Evolutionary conservation across 768 basidiomycete species (phyloP).

Genomic region (Russula lepida): DNA sequence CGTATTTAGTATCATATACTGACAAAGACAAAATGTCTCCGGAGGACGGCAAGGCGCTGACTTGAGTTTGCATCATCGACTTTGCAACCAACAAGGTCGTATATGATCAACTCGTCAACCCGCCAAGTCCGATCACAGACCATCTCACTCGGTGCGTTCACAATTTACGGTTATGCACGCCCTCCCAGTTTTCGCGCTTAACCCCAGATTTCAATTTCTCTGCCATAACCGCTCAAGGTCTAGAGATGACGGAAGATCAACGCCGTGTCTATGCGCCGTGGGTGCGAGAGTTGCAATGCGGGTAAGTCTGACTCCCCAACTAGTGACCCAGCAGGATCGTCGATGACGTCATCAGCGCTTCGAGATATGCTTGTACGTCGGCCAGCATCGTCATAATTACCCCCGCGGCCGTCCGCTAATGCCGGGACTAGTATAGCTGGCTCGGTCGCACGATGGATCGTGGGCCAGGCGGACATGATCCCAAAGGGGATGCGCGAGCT

Average conservation of each 20-base stretch:
- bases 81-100: slow-evolving; percentile 60
- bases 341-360: slow-evolving; percentile 51
- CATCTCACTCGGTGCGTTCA: slow-evolving; percentile 76
- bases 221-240: slow-evolving; percentile 75
- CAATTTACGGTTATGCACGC: not conserved
- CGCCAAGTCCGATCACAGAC: slow-evolving; percentile 67
- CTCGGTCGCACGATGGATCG: slow-evolving; percentile 74
- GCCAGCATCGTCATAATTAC: slow-evolving; percentile 93
- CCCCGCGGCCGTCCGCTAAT: slow-evolving; percentile 90
- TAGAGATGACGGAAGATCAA: slow-evolving; percentile 82
- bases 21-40: not conserved
- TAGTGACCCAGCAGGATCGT: slow-evolving; percentile 91
- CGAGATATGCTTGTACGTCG: slow-evolving; percentile 65
- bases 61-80: slow-evolving; percentile 80
- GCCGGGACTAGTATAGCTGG: slow-evolving; percentile 97
- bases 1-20: not conserved
- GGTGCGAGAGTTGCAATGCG: slow-evolving; percentile 80
- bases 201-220: slow-evolving; percentile 59
- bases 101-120: slow-evolving; percentile 88
- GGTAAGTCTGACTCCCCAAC: slow-evolving; percentile 88
- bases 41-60: slow-evolving; percentile 82
- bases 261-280: slow-evolving; percentile 71
- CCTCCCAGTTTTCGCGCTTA: not conserved
- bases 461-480: slow-evolving; percentile 85
- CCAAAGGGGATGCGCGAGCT: slow-evolving; percentile 91